phyloP scores from a whole-genome alignment of 108 stramenopile genomes.

The Nitzschia inconspicua region DNA sequence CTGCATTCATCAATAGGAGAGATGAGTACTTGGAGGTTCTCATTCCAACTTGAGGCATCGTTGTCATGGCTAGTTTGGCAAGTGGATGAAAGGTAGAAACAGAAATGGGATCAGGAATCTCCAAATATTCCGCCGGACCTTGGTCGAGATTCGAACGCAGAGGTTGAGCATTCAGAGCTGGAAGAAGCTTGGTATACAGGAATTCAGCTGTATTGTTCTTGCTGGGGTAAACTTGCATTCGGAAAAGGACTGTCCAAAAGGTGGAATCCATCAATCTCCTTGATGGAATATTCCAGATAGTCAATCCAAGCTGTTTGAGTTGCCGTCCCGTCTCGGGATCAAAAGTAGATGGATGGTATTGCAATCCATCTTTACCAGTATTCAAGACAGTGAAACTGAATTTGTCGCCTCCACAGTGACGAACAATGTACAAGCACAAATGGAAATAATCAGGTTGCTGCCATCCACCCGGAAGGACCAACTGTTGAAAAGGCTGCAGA shows the following conservation, averaged over 20 bases:
- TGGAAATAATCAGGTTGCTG: constrained; percentile 77
- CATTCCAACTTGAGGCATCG: constrained; percentile 52
- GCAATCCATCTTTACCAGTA: constrained; percentile 80
- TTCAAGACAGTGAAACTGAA: constrained; percentile 86
- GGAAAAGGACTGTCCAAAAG: constrained; percentile 87
- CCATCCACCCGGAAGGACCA: constrained; percentile 90
- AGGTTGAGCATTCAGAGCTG: constrained; percentile 77
- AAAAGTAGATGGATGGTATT: constrained; percentile 84
- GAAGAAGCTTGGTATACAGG: constrained; percentile 82
- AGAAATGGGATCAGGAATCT: constrained; percentile 52
- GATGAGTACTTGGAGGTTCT: constrained; percentile 62
- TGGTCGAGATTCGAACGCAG: constrained; percentile 77
- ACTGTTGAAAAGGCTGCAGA: constrained; percentile 68
- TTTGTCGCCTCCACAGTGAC: constrained; percentile 63
- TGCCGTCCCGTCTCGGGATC: constrained; percentile 75
- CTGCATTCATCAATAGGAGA: constrained; percentile 79
- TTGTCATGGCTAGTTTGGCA: constrained; percentile 76
- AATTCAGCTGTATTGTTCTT: constrained; percentile 78
- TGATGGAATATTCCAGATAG: constrained; percentile 82
- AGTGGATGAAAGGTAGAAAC: constrained; percentile 74
- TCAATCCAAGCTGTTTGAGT: constrained; percentile 81
- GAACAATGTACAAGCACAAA: constrained; percentile 79
- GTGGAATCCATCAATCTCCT: constrained; percentile 74
- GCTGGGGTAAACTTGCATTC: constrained; percentile 88
- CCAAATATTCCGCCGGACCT: constrained; percentile 75